Conservation (phyloP, 1,284 basidiomycete genomes). For the Microbotryum silenes-acaulis region DNA sequence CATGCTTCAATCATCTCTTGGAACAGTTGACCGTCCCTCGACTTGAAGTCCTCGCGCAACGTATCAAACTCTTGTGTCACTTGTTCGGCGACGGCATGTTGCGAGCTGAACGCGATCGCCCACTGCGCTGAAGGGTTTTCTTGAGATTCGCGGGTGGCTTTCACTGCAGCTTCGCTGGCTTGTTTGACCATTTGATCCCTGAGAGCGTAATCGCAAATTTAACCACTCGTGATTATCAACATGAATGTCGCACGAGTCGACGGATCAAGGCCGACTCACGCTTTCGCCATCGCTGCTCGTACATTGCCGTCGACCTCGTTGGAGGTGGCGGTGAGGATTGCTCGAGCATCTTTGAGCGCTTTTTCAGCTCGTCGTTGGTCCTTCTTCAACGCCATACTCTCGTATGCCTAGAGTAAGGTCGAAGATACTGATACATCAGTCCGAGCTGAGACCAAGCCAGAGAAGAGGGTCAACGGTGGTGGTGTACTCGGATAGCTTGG, state of each 20-base stretch:
- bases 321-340: not conserved
- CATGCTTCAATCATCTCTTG: not conserved
- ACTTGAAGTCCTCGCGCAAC: not conserved
- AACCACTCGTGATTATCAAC: not conserved
- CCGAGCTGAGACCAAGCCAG: too few relatives aligned
- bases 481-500: too few relatives aligned
- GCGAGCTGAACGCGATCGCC: too few relatives aligned
- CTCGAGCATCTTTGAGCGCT: slow-evolving; percentile 1
- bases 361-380: not conserved
- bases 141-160: too few relatives aligned
- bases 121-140: not conserved
- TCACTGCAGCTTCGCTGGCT: too few relatives aligned
- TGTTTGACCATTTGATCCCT: not conserved
- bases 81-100: not conserved
- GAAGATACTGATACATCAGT: too few relatives aligned
- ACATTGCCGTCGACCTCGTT: not conserved
- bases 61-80: not conserved
- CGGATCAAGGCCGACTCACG: not conserved
- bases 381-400: slow-evolving; percentile 3
- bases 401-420: not conserved
- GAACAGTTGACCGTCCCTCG: not conserved
- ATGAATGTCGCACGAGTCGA: too few relatives aligned
- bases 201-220: not conserved
- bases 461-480: too few relatives aligned
- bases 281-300: not conserved